Evolutionary conservation across 1,284 basidiomycete genomes (phyloP).

Genomic region (Ceratorhiza oryzae-sativae): DNA sequence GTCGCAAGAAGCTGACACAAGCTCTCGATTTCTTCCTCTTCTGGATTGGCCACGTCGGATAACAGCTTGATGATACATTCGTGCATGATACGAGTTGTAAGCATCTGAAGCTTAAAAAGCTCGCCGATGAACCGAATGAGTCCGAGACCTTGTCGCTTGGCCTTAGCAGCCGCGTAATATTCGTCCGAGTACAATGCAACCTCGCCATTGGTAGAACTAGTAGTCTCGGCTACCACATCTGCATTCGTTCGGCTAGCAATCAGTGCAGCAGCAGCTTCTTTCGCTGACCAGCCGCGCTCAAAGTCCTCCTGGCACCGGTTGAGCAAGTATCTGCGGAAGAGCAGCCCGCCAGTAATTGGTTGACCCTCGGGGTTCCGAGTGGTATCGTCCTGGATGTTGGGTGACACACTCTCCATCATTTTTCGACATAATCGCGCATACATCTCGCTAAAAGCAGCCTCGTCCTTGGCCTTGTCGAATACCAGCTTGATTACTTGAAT

Average conservation of each 20-base stretch:
- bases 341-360: conserved; percentile 57
- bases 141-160: conserved; percentile 52
- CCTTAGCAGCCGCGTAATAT: conserved; percentile 66
- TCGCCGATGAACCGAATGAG: conserved; percentile 64
- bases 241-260: conserved; percentile 41
- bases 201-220: conserved; percentile 47
- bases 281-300: conserved; percentile 63
- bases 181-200: conserved; percentile 60
- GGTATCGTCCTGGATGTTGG: conserved; percentile 58
- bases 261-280: conserved; percentile 54
- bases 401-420: conserved; percentile 59
- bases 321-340: conserved; percentile 68
- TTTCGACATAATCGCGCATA: conserved; percentile 64
- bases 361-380: conserved; percentile 54
- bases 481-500: conserved; percentile 67
- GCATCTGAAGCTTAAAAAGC: conserved; percentile 65
- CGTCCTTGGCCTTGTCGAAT: conserved; percentile 68
- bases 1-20: conserved; percentile 63
- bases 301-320: conserved; percentile 68
- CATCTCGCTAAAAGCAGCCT: conserved; percentile 67
- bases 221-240: conserved; percentile 49
- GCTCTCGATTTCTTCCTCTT: conserved; percentile 67
- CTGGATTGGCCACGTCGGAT: conserved; percentile 59
- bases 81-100: conserved; percentile 63
- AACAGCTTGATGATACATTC: conserved; percentile 62